These are phyloP conservation scores for Orbilia blumenaviensis DNA, from an alignment of 2,329 filamentous ascomycete species.

Conservation along the genomic window DNA sequence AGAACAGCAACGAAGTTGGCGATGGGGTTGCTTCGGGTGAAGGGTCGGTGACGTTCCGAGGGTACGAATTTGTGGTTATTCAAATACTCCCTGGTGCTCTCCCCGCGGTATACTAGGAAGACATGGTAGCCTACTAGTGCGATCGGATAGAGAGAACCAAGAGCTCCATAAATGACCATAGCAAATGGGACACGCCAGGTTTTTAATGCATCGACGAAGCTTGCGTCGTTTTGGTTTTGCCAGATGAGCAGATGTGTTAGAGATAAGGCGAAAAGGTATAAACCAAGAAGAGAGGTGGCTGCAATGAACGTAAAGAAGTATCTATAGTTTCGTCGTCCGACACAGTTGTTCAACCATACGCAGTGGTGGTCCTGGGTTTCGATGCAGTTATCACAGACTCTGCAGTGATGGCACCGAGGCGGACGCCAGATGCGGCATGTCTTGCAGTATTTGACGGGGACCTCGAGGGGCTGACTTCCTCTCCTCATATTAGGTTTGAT, in stretches of 20 bases:
- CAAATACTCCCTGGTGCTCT: slow-evolving; percentile 91
- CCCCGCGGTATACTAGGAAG: slow-evolving; percentile 87
- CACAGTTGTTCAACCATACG: slow-evolving; percentile 98
- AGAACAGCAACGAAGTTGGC: slow-evolving; percentile 85
- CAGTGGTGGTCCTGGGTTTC: slow-evolving; percentile 98
- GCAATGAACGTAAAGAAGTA: slow-evolving; percentile 95
- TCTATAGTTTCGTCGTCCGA: slow-evolving; percentile 95
- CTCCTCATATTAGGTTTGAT: slow-evolving; percentile 79
- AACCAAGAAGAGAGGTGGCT: slow-evolving; percentile 76
- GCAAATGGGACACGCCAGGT: slow-evolving; percentile 83
- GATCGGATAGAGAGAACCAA: slow-evolving; percentile 80
- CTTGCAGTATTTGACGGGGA: slow-evolving; percentile 97
- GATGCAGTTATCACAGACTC: slow-evolving; percentile 94
- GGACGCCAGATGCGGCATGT: slow-evolving; percentile 98
- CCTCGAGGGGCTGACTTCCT: slow-evolving; percentile 87
- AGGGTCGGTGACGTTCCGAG: slow-evolving; percentile 88
- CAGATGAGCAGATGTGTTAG: slow-evolving; percentile 84
- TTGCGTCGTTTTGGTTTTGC: slow-evolving; percentile 70
- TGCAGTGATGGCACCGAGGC: slow-evolving; percentile 93
- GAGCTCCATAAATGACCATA: slow-evolving; percentile 81
- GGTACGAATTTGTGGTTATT: slow-evolving; percentile 95
- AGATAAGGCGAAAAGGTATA: slow-evolving; percentile 79
- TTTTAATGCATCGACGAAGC: slow-evolving; percentile 74
- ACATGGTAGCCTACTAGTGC: slow-evolving; percentile 88
- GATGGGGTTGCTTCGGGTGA: slow-evolving; percentile 77